Conservation (phyloP, 2,329 filamentous ascomycete species). For the Rasamsonia emersonii region DNA sequence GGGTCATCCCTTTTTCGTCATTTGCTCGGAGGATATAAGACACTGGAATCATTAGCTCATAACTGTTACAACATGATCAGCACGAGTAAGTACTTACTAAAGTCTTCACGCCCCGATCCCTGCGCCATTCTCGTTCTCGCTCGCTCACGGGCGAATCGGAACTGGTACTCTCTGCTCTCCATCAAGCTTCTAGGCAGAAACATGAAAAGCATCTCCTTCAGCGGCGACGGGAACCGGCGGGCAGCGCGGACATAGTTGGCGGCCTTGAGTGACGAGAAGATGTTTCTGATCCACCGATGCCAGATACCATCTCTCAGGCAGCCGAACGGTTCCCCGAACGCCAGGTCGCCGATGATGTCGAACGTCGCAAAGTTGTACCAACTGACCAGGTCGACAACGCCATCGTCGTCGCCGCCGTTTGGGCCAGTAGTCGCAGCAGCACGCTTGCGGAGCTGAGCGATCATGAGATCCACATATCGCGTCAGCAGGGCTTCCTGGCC, state of each 20-base stretch:
- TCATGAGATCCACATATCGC: constrained; percentile 16
- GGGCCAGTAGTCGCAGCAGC: no score
- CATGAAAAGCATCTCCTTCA: background rate
- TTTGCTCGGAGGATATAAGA: constrained; percentile 16
- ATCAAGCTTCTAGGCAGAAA: constrained; percentile 13
- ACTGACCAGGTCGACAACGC: constrained; percentile 19
- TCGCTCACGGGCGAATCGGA: constrained; percentile 14
- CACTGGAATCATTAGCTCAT: constrained; percentile 2
- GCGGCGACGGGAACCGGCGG: background rate
- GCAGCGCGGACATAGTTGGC: background rate
- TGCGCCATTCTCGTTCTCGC: constrained; percentile 12
- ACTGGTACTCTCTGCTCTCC: constrained; percentile 10
- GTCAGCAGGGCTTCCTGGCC: constrained; percentile 16
- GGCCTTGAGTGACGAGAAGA: constrained; percentile 15
- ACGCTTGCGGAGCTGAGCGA: constrained; percentile 13
- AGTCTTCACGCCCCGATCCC: constrained; percentile 14
- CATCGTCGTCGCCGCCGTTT: constrained; percentile 4
- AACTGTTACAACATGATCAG: no score
- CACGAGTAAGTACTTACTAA: no score
- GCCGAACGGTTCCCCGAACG: constrained; percentile 33
- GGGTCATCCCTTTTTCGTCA: constrained; percentile 10
- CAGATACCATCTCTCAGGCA: constrained; percentile 27
- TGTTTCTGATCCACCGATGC: constrained; percentile 31
- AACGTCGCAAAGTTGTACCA: constrained; percentile 32
- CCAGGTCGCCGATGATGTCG: constrained; percentile 34